Conservation (phyloP, 2,329 filamentous ascomycete genomes). For the Aspergillus luchuensis region DNA sequence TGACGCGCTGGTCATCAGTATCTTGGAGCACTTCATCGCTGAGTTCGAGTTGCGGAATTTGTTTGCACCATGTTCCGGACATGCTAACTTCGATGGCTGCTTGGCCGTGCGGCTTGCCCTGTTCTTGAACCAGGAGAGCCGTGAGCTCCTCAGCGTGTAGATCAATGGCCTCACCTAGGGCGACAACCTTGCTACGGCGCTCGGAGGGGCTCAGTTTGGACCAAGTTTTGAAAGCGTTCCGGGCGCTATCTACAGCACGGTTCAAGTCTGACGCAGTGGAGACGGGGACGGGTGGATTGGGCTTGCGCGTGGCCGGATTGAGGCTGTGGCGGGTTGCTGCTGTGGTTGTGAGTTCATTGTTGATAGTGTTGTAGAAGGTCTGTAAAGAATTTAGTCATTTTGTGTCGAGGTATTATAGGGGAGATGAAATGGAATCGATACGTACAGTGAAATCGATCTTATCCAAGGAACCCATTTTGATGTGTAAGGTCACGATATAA, state of each 20-base stretch:
- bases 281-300: neutral
- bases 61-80: slow-evolving; percentile 11
- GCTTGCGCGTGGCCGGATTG: neutral
- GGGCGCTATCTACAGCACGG: neutral
- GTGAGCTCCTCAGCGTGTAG: neutral
- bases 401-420: neutral
- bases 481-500: too few relatives aligned
- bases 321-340: neutral
- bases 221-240: neutral
- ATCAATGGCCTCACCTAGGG: neutral
- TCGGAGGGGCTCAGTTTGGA: neutral
- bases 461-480: neutral
- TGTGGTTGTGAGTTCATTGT: slow-evolving; percentile 1
- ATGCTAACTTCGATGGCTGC: slow-evolving; percentile 14
- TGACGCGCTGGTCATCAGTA: slow-evolving; percentile 34
- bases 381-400: neutral
- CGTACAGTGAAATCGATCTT: neutral
- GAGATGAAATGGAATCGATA: neutral
- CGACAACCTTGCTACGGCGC: neutral
- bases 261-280: neutral
- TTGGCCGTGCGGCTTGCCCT: neutral
- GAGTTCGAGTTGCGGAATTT: slow-evolving; percentile 32
- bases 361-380: neutral
- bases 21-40: slow-evolving; percentile 51
- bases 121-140: neutral